Conservation (phyloP, 345 rosid species). For the Gossypium australe region DNA sequence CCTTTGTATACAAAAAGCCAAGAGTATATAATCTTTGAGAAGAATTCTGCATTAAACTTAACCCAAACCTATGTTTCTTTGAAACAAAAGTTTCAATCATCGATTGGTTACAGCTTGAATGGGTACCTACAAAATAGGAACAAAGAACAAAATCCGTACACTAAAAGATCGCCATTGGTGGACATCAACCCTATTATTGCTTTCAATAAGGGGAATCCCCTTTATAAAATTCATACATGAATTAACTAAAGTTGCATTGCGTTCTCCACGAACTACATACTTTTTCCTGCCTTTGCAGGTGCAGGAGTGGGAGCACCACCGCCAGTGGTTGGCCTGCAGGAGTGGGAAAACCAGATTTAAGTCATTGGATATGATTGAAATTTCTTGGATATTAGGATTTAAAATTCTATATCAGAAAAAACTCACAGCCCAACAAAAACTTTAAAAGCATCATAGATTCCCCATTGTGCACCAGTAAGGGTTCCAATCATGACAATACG, state of each 20-base stretch:
- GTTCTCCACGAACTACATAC: background rate
- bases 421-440: slow-evolving; percentile 93
- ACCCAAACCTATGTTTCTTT: background rate
- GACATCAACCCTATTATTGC: slow-evolving; percentile 12
- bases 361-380: background rate
- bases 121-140: background rate
- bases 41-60: too few species aligned
- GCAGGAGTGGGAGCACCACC: slow-evolving; percentile 45
- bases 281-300: slow-evolving; percentile 28
- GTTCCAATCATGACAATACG: slow-evolving; percentile 95
- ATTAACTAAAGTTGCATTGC: background rate
- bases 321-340: slow-evolving; percentile 58
- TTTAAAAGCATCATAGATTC: slow-evolving; percentile 84
- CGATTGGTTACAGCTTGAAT: background rate
- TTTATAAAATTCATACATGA: background rate
- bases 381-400: background rate
- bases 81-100: background rate
- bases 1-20: too few species aligned
- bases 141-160: background rate
- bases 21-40: too few species aligned
- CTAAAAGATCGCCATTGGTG: background rate
- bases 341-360: background rate
- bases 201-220: background rate
- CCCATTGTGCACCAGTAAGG: slow-evolving; percentile 95
- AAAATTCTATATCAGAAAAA: background rate